Conservation (phyloP, 2,329 filamentous ascomycete genomes). For the Fusarium anguioides region DNA sequence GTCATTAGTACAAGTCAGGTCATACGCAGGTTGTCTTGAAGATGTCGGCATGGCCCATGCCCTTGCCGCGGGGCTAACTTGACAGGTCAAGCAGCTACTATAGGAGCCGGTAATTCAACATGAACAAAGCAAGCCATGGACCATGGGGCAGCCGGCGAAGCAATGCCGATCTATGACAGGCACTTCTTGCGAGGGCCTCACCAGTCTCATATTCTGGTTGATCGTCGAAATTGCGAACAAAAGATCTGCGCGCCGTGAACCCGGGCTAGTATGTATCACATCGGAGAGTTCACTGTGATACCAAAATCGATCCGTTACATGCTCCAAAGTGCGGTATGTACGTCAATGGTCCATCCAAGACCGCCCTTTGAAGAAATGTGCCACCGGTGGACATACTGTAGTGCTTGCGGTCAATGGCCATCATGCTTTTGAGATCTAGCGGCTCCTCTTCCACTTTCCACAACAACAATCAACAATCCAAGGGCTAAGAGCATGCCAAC, state of each 20-base stretch:
- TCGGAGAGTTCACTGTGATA: constrained; percentile 21
- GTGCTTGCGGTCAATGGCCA: not conserved
- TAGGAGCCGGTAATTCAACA: constrained; percentile 1
- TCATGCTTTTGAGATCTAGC: not conserved
- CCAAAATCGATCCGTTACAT: constrained; percentile 7
- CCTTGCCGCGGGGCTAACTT: not conserved
- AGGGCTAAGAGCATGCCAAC: not conserved
- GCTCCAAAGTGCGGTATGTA: not conserved
- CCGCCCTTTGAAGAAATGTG: not conserved
- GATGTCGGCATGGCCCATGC: not conserved
- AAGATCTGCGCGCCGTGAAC: not conserved
- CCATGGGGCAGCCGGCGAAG: not conserved
- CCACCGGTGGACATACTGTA: not conserved
- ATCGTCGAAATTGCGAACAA: constrained; percentile 1
- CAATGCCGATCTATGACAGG: constrained; percentile 9
- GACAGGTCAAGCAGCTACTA: not conserved
- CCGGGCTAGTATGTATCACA: constrained; percentile 9
- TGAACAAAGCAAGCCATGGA: not conserved
- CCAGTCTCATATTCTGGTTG: not conserved
- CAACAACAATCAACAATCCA: not conserved
- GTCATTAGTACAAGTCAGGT: not conserved
- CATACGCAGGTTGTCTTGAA: not conserved
- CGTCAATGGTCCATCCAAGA: not conserved
- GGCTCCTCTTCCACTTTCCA: not conserved
- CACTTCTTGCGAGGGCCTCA: not conserved